Evolutionary conservation across 202 grass and related monocot species (phyloP).

Genomic region (Hordeum pubiflorum): DNA sequence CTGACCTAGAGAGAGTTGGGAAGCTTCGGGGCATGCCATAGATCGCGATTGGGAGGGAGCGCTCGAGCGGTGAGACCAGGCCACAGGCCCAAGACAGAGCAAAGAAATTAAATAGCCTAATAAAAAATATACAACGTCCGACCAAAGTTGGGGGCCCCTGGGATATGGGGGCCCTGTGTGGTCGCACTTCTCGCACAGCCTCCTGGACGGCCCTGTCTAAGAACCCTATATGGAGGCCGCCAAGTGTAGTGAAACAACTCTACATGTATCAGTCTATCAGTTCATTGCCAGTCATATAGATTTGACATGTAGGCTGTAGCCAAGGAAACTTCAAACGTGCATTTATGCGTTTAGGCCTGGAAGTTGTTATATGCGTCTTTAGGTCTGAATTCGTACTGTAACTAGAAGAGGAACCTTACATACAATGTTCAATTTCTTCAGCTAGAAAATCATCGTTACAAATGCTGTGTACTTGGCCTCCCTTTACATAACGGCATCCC

Average conservation of each 20-base stretch:
- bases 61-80: too few relatives aligned
- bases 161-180: too few relatives aligned
- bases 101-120: too few relatives aligned
- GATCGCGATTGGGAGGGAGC: too few relatives aligned
- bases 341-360: neutral
- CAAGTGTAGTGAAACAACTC: neutral
- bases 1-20: too few relatives aligned
- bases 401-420: slow-evolving; percentile 15
- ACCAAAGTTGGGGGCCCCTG: too few relatives aligned
- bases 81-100: too few relatives aligned
- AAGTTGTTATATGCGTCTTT: neutral
- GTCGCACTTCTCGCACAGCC: too few relatives aligned
- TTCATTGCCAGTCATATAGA: neutral
- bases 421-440: neutral
- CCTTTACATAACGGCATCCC: slow-evolving; percentile 3
- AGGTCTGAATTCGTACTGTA: neutral
- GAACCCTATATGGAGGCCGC: neutral
- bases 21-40: too few relatives aligned
- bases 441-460: neutral
- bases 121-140: too few relatives aligned
- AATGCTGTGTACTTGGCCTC: neutral
- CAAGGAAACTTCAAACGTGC: neutral
- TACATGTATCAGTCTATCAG: neutral
- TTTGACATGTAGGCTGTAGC: slow-evolving; percentile 12
- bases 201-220: neutral